phyloP scores from a whole-genome alignment of 352 stramenopile genomes.

The Phytophthora tubulina region DNA sequence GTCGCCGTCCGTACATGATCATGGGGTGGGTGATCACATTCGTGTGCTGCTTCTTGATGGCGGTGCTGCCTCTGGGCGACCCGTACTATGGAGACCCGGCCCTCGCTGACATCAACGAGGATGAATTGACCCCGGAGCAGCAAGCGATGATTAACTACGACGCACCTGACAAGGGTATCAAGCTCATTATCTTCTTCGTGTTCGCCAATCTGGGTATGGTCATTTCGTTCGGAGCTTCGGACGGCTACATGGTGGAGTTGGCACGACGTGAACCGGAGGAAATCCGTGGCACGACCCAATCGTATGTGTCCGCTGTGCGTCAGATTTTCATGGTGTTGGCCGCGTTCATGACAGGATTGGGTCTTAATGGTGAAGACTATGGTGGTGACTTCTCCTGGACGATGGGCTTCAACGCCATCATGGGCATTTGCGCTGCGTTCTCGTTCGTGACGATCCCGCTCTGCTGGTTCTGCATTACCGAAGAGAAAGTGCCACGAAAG shows the following conservation, averaged over 20 bases:
- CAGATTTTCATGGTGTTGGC: constrained; percentile 50
- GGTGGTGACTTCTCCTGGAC: constrained; percentile 59
- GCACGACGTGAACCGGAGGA: constrained; percentile 57
- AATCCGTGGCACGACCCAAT: constrained; percentile 59
- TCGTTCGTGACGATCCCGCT: constrained; percentile 51
- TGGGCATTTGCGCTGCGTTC: constrained; percentile 52
- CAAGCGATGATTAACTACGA: constrained; percentile 50
- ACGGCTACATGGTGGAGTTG: constrained; percentile 73
- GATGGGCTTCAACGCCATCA: constrained; percentile 66
- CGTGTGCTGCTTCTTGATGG: constrained; percentile 56
- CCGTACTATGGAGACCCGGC: constrained; percentile 54
- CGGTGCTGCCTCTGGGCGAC: constrained; percentile 52
- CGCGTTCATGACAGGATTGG: constrained; percentile 55
- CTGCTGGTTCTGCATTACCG: constrained; percentile 57
- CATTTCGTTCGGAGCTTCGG: constrained; percentile 74
- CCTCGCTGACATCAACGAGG: constrained; percentile 36
- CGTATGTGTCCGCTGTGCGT: constrained; percentile 44
- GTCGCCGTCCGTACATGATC: constrained; percentile 83
- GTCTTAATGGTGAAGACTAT: constrained; percentile 59
- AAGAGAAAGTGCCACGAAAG: constrained; percentile 44
- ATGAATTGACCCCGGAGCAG: constrained; percentile 46
- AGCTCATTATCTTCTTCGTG: constrained; percentile 74
- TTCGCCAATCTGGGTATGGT: constrained; percentile 80
- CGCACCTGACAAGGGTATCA: constrained; percentile 49
- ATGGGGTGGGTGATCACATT: constrained; percentile 65